Evolutionary conservation across 1,284 basidiomycete species (phyloP), one percentile per base, ranked within the genome.

Genomic region (Anthracocystis setariae): DNA sequence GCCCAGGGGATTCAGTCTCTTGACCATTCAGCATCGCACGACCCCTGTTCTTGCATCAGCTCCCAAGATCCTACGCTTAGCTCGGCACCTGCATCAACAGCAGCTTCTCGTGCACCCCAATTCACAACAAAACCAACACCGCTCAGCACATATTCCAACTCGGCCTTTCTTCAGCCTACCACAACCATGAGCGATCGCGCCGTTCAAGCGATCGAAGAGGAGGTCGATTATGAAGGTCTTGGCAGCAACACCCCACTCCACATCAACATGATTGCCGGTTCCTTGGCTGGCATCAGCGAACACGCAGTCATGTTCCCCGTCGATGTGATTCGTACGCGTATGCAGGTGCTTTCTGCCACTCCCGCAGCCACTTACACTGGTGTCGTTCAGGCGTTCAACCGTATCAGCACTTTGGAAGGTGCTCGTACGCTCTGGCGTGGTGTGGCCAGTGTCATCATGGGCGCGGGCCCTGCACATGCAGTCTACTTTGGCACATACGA

Each of bases 241-340:
- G 77, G 77, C 15, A 56, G 55, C 42, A 77, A 78, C 54, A 74
- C 75, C 5, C 81, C 81, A 33, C 60, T 82, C 15, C 76, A 79
- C 21, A 91, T 96, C 73, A 96, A 94, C 85, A 98, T 98, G 96
- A 86, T 93, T 79, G 96, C 96, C 24, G 96, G 96, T 58, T 94
- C 94, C 46, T 86, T 98, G 83, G 95, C 96, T 75, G 96, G 96
- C 66, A 98, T 99, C 78, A 94, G 93, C 55, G 96, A 99, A 84
- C 96, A 99, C 85, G 92, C 94, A 24, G 93, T 96, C 82, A 98
- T 99, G 91, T 99, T 93, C 83, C 96, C 96, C 3, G 87, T 98
- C 70, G 96, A 99, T 85, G 94, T 92, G 79, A 96, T 99, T 84
- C 98, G 98, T 87, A 98, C 96, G 39, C 92, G 96, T 79, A 99